These are phyloP conservation scores for Taxawa tesnikishii DNA, from an alignment of 2,329 filamentous ascomycete species.

Conservation along the genomic window DNA sequence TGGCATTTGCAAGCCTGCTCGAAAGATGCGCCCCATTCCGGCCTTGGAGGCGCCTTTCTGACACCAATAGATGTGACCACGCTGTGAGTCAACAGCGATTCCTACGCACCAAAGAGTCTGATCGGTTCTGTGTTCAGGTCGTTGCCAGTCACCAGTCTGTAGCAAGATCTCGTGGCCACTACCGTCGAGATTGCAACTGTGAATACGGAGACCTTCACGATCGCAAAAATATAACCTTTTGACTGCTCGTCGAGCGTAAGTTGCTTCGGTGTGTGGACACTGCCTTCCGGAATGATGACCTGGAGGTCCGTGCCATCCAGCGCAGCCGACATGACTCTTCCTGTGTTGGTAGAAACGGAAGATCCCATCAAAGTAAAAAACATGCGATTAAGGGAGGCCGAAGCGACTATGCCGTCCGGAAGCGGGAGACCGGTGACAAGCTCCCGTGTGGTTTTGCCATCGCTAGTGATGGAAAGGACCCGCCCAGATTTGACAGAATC, in stretches of 20 bases:
- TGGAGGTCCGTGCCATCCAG: slow-evolving; percentile 20
- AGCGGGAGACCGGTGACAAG: slow-evolving; percentile 6
- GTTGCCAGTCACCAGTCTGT: slow-evolving; percentile 26
- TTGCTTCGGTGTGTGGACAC: slow-evolving; percentile 38
- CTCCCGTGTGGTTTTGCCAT: not conserved
- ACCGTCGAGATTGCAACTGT: slow-evolving; percentile 24
- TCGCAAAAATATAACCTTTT: slow-evolving; percentile 29
- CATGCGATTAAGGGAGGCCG: slow-evolving; percentile 12
- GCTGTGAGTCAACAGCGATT: slow-evolving; percentile 31
- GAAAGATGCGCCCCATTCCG: slow-evolving; percentile 39
- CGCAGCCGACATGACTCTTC: slow-evolving; percentile 9
- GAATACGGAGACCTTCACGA: slow-evolving; percentile 29
- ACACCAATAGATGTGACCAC: slow-evolving; percentile 44
- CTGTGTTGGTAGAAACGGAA: slow-evolving; percentile 5
- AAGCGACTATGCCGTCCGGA: slow-evolving; percentile 21
- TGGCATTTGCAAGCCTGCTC: slow-evolving; percentile 31
- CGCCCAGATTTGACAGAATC: not conserved
- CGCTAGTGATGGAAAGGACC: not conserved
- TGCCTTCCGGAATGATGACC: slow-evolving; percentile 31
- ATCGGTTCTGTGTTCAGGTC: slow-evolving; percentile 3
- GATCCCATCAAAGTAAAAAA: slow-evolving; percentile 21
- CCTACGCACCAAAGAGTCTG: slow-evolving; percentile 41
- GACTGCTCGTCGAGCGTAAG: slow-evolving; percentile 16
- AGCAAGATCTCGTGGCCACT: slow-evolving; percentile 25
- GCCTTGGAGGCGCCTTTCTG: slow-evolving; percentile 46